A percentile compares a stretch with the other conserved stretches of the same genome.
Evolutionary conservation across 257 asterid species (phyloP).

Genomic region (Vinca minor): DNA sequence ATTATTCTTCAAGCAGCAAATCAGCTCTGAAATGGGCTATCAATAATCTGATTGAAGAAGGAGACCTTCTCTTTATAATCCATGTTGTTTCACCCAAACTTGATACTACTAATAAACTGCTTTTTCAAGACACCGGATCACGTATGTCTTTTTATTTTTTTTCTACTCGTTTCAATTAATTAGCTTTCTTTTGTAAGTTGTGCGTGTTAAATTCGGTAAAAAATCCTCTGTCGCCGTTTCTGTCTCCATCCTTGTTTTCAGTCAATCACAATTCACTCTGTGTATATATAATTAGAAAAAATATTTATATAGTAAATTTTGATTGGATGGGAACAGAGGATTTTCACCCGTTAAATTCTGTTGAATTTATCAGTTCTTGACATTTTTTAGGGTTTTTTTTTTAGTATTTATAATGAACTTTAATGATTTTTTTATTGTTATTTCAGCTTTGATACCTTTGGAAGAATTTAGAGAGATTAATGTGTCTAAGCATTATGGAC

Average conservation of each 20-base stretch:
- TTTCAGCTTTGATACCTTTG: conserved; percentile 69
- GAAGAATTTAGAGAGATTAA: conserved; percentile 51
- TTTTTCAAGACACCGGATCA: conserved; percentile 69
- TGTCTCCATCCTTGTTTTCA: too few species aligned
- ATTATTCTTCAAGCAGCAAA: conserved; percentile 66
- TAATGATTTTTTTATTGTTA: background rate
- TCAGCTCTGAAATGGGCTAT: conserved; percentile 58
- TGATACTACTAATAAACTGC: conserved; percentile 61
- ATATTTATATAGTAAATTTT: too few species aligned
- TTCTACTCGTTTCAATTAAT: too few species aligned
- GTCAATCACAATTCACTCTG: too few species aligned
- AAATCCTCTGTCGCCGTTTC: too few species aligned
- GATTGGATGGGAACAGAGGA: too few species aligned
- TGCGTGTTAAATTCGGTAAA: too few species aligned
- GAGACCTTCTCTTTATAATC: conserved; percentile 47
- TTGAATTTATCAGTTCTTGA: background rate
- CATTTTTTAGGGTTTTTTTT: background rate
- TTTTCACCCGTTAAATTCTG: too few species aligned
- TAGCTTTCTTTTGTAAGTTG: too few species aligned
- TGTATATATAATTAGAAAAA: too few species aligned
- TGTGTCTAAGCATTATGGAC: conserved; percentile 54
- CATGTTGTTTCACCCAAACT: conserved; percentile 66
- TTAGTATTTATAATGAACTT: background rate
- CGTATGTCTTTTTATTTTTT: conserved; percentile 35
- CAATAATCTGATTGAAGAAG: conserved; percentile 46